These are phyloP conservation scores for Calocybe cyanea DNA, from an alignment of 768 basidiomycete genomes.

Conservation along the genomic window DNA sequence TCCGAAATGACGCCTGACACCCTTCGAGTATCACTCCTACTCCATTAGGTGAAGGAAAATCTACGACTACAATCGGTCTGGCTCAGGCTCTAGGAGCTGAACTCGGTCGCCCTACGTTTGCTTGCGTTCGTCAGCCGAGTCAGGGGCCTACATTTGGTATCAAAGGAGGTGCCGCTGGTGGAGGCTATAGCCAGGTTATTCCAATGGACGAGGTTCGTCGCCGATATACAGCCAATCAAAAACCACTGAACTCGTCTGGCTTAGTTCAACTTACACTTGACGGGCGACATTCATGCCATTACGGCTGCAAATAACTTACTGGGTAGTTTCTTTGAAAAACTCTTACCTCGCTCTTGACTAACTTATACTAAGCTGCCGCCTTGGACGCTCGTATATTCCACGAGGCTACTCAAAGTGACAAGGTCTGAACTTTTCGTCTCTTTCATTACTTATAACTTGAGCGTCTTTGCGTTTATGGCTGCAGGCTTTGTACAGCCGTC, in stretches of 20 bases:
- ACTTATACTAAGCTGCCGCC: constrained; percentile 68
- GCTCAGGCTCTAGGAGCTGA: constrained; percentile 96
- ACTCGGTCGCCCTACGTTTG: constrained; percentile 87
- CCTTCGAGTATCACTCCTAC: constrained; percentile 83
- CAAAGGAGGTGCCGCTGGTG: constrained; percentile 98
- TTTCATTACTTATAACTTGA: neutral
- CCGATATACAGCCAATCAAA: neutral
- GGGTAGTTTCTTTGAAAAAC: constrained; percentile 39
- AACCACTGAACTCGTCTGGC: neutral
- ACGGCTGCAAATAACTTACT: constrained; percentile 97
- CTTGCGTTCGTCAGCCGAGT: constrained; percentile 96
- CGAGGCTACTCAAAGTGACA: constrained; percentile 92
- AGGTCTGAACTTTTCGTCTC: constrained; percentile 36
- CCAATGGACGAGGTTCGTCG: constrained; percentile 90
- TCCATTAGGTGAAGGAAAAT: constrained; percentile 96
- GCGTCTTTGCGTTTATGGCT: neutral
- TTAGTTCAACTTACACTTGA: constrained; percentile 93
- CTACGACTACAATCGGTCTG: constrained; percentile 95
- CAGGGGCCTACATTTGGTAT: constrained; percentile 99
- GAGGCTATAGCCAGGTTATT: constrained; percentile 98
- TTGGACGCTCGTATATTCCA: constrained; percentile 98
- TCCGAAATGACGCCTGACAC: neutral
- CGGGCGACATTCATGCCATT: constrained; percentile 97
- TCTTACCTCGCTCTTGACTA: neutral
- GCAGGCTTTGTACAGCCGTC: constrained; percentile 81